phyloP scores from a whole-genome alignment of 164 flowering plant species.

The Santalum album region DNA sequence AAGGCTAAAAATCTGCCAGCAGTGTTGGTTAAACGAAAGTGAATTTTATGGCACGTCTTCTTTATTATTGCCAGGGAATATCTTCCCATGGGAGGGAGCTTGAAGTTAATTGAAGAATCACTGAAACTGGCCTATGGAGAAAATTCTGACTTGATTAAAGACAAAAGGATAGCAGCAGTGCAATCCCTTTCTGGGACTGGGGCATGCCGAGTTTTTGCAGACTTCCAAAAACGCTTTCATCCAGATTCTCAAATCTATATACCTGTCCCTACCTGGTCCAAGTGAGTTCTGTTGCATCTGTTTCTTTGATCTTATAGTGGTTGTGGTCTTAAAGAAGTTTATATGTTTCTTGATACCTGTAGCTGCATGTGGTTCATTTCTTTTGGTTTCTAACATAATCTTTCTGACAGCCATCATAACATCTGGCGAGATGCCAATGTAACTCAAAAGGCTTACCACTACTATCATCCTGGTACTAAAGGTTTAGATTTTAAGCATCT shows the following conservation, averaged over 20 bases:
- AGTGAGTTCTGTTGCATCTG: slow-evolving; percentile 35
- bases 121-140: slow-evolving; percentile 94
- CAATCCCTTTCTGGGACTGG: slow-evolving; percentile 97
- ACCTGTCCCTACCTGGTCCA: slow-evolving; percentile 94
- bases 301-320: no score
- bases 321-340: no score
- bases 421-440: slow-evolving; percentile 98
- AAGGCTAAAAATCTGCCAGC: no score
- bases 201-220: slow-evolving; percentile 94
- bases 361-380: not conserved
- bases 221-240: slow-evolving; percentile 81
- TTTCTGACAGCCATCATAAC: slow-evolving; percentile 74
- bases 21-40: not conserved
- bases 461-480: slow-evolving; percentile 76
- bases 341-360: slow-evolving; percentile 1
- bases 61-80: slow-evolving; percentile 58
- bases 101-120: slow-evolving; percentile 76
- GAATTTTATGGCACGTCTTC: not conserved
- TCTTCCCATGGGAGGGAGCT: slow-evolving; percentile 98
- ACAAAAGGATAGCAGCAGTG: slow-evolving; percentile 77
- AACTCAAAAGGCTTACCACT: slow-evolving; percentile 70
- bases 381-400: slow-evolving; percentile 8
- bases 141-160: slow-evolving; percentile 70
- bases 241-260: slow-evolving; percentile 93
- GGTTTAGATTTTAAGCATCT: slow-evolving; percentile 75